Evolutionary conservation across 1,284 basidiomycete species (phyloP).

Genomic region (Tilletia setariae): DNA sequence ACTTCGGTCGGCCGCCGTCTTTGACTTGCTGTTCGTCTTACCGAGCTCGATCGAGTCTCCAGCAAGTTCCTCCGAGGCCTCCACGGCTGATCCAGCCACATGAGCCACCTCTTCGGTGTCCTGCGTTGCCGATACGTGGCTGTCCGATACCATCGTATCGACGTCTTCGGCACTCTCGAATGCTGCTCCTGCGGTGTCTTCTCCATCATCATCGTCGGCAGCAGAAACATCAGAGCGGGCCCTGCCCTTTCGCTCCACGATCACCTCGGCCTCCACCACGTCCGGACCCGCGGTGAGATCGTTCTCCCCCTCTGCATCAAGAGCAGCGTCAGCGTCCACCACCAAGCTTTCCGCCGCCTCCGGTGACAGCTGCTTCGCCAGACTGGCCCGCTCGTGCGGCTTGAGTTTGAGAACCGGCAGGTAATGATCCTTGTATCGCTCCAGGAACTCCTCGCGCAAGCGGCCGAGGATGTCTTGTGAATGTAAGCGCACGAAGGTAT

Average conservation of each 20-base stretch:
- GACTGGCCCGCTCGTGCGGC: conserved; percentile 42
- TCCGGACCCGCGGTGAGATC: conserved; percentile 18
- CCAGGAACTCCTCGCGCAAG: conserved; percentile 57
- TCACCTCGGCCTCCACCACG: background rate
- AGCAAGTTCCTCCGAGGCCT: background rate
- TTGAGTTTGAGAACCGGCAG: conserved; percentile 30
- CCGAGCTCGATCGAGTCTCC: background rate
- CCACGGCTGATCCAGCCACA: background rate
- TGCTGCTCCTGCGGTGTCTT: conserved; percentile 19
- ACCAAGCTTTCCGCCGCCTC: conserved; percentile 7
- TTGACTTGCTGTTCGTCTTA: conserved; percentile 18
- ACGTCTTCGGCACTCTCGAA: conserved; percentile 19
- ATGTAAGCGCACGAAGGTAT: conserved; percentile 89
- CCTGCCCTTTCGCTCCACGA: background rate
- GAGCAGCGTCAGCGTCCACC: conserved; percentile 7
- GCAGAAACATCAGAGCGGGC: background rate
- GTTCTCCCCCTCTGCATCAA: conserved; percentile 17
- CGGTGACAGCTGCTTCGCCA: conserved; percentile 26
- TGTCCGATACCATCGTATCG: too few relatives aligned
- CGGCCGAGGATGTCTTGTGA: conserved; percentile 73
- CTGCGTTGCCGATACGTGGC: too few relatives aligned
- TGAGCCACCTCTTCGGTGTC: too few relatives aligned
- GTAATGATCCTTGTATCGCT: background rate
- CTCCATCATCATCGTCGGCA: background rate
- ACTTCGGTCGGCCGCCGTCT: conserved; percentile 18